phyloP scores from a whole-genome alignment of 2,329 filamentous ascomycete species.

The Magnaporthales sp. region DNA sequence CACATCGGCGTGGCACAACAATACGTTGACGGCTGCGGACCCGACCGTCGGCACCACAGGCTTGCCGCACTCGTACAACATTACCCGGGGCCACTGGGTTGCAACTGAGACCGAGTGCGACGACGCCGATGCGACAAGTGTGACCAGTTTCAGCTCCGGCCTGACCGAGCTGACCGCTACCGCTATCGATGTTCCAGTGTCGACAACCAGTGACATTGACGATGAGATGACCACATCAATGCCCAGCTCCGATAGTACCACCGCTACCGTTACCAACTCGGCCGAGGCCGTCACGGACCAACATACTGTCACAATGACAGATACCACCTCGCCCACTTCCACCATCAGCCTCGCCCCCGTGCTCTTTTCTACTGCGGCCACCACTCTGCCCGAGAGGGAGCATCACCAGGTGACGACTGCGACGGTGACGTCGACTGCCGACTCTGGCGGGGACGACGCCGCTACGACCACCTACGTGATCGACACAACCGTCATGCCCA shows the following conservation, averaged over 20 bases:
- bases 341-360: neutral
- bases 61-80: neutral
- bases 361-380: neutral
- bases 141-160: neutral
- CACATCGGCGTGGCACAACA: neutral
- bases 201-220: neutral
- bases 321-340: neutral
- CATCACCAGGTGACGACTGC: neutral
- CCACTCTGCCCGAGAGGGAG: neutral
- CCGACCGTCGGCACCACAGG: neutral
- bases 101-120: neutral
- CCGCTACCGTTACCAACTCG: neutral
- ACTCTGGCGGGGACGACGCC: neutral
- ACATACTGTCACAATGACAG: neutral
- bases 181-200: neutral
- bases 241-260: too few species aligned
- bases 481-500: constrained; percentile 23
- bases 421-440: constrained; percentile 3
- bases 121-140: neutral
- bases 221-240: neutral
- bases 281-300: neutral
- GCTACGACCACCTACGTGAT: constrained; percentile 19
- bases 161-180: neutral
- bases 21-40: neutral
- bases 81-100: neutral